Percentiles rank a stretch among this genome's conserved stretches.
Conservation (phyloP, 768 basidiomycete species). For the Coprinopsis sp. region DNA sequence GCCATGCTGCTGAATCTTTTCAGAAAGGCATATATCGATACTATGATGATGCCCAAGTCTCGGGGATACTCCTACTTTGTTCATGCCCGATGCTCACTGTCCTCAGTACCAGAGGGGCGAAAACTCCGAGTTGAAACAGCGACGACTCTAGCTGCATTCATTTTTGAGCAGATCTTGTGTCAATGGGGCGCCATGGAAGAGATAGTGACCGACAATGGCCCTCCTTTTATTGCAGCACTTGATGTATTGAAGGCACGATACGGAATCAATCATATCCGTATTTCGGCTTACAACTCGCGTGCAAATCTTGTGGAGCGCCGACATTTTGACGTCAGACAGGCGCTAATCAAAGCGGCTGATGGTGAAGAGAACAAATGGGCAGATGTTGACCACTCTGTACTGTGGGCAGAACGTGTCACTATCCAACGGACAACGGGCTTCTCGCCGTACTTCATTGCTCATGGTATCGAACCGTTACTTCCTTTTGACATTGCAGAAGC, state of each 20-base stretch:
- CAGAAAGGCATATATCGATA: constrained; percentile 22
- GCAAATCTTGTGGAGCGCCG: constrained; percentile 32
- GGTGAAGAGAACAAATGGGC: constrained; percentile 29
- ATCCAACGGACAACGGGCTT: constrained; percentile 26
- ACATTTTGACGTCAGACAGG: constrained; percentile 25
- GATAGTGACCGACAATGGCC: constrained; percentile 31
- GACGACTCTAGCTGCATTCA: constrained; percentile 17
- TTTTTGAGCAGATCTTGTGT: constrained; percentile 29
- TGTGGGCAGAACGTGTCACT: constrained; percentile 31
- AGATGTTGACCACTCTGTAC: constrained; percentile 16
- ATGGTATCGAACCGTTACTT: constrained; percentile 30
- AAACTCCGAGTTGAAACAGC: constrained; percentile 19
- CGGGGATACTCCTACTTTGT: constrained; percentile 20
- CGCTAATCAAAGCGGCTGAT: constrained; percentile 26
- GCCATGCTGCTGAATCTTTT: constrained; percentile 22
- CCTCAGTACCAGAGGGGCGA: constrained; percentile 18
- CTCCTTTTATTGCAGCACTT: constrained; percentile 20
- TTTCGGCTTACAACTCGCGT: constrained; percentile 38
- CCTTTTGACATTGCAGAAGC: constrained; percentile 25
- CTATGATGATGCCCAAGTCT: constrained; percentile 22
- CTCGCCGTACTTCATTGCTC: constrained; percentile 30
- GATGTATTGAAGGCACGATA: constrained; percentile 18
- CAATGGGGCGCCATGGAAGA: constrained; percentile 32
- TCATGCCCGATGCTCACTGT: constrained; percentile 21
- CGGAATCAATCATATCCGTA: constrained; percentile 34